Conservation (phyloP, 345 rosid genomes). For the Anastatica hierochuntica region DNA sequence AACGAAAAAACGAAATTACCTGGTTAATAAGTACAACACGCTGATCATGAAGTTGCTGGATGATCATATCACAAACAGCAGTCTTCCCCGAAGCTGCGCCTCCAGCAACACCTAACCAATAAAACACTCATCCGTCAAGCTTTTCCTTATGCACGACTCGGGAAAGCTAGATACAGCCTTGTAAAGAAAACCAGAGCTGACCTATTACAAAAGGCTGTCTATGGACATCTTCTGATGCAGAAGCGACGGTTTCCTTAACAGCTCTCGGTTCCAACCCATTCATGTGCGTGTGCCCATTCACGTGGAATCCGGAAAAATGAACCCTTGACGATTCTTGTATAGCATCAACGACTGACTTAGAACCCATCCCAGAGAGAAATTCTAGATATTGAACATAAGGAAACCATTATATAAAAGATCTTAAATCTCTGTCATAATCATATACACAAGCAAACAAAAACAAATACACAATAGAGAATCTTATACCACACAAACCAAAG, state of each 20-base stretch:
- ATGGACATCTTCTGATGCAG: constrained; percentile 39
- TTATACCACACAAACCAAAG: background rate
- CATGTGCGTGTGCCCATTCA: constrained; percentile 34
- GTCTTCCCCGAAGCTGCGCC: constrained; percentile 99
- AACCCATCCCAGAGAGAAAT: constrained; percentile 15
- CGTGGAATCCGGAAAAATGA: constrained; percentile 75
- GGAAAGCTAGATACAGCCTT: background rate
- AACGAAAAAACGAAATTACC: constrained; percentile 36
- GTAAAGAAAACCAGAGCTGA: constrained; percentile 22
- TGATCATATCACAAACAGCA: constrained; percentile 96
- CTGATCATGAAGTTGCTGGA: constrained; percentile 98
- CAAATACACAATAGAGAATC: background rate
- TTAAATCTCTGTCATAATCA: constrained; percentile 1
- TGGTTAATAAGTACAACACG: constrained; percentile 95
- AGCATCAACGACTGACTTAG: constrained; percentile 64
- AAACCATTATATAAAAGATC: background rate
- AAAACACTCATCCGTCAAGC: background rate
- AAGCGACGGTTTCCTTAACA: constrained; percentile 36
- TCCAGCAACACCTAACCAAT: constrained; percentile 77
- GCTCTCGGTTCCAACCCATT: constrained; percentile 40
- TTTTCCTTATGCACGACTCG: background rate
- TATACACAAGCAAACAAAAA: constrained; percentile 7
- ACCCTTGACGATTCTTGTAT: constrained; percentile 74
- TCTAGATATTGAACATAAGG: background rate
- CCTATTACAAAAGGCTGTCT: constrained; percentile 94